phyloP scores from a whole-genome alignment of 2,329 filamentous ascomycete genomes.

The Fusarium virguliforme region DNA sequence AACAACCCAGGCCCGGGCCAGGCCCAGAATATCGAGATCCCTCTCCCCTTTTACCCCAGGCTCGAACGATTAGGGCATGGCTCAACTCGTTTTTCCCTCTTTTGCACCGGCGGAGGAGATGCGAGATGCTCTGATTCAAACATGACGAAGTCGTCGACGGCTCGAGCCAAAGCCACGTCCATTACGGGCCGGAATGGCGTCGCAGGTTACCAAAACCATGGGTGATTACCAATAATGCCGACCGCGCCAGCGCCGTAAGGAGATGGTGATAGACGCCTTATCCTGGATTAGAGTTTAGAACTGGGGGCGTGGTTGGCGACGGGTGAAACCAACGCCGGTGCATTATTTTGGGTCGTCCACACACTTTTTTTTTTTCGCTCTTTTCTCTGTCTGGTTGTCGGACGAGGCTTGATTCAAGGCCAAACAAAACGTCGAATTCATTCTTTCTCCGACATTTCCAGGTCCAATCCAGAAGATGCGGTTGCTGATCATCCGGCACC shows the following conservation, averaged over 20 bases:
- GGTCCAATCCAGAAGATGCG: constrained; percentile 35
- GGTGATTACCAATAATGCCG: constrained; percentile 26
- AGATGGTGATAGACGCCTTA: constrained; percentile 33
- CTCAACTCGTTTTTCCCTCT: not conserved
- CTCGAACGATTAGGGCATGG: constrained; percentile 21
- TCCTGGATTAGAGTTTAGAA: constrained; percentile 44
- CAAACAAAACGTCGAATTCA: constrained; percentile 30
- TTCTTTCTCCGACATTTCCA: constrained; percentile 37
- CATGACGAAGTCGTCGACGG: constrained; percentile 14
- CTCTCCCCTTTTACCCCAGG: constrained; percentile 15
- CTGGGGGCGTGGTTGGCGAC: constrained; percentile 32
- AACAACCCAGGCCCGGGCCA: not conserved
- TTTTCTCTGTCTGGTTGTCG: not conserved
- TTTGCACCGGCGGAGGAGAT: not conserved
- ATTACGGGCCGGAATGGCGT: constrained; percentile 20
- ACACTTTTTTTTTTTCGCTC: constrained; percentile 12
- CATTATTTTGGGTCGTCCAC: constrained; percentile 32
- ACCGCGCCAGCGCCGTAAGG: constrained; percentile 25
- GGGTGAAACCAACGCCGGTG: constrained; percentile 33
- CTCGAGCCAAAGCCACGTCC: constrained; percentile 26
- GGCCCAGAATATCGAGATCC: constrained; percentile 29
- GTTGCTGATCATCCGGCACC: constrained; percentile 35
- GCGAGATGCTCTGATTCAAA: constrained; percentile 16
- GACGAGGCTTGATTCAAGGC: constrained; percentile 36
- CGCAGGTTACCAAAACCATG: constrained; percentile 25